Evolutionary conservation across 192 early-diverging fungal genomes (phyloP).

Genomic region (Coemansia aciculifera): DNA sequence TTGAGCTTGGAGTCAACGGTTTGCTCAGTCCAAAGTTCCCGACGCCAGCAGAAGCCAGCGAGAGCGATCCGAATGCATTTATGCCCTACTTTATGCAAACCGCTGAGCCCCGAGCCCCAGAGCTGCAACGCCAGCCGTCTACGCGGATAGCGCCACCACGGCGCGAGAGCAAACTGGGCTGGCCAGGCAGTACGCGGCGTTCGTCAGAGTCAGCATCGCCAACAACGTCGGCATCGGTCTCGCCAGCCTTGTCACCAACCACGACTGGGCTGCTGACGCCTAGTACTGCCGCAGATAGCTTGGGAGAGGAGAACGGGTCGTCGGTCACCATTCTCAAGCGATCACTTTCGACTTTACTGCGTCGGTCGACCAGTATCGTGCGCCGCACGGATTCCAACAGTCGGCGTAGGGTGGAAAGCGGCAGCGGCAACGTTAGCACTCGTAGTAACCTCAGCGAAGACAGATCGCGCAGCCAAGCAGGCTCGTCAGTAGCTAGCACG

Average conservation of each 20-base stretch:
- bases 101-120: conserved; percentile 31
- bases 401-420: conserved; percentile 4
- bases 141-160: background rate
- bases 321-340: conserved; percentile 28
- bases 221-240: background rate
- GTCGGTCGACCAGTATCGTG: conserved; percentile 41
- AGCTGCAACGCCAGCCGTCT: conserved; percentile 29
- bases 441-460: conserved; percentile 15
- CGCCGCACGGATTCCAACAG: conserved; percentile 15
- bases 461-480: conserved; percentile 1
- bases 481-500: background rate
- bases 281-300: background rate
- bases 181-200: conserved; percentile 8
- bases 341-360: conserved; percentile 45
- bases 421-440: background rate
- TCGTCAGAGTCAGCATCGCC: conserved; percentile 9
- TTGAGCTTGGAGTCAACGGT: background rate
- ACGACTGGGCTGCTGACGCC: conserved; percentile 23
- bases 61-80: conserved; percentile 20
- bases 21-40: conserved; percentile 33
- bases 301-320: conserved; percentile 1
- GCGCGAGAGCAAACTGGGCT: background rate
- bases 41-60: conserved; percentile 8
- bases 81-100: conserved; percentile 46
- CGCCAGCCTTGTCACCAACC: background rate